Evolutionary conservation across 192 early-diverging fungal genomes (phyloP), one percentile per base, ranked within the genome.

Genomic region (Coemansia sp.): DNA sequence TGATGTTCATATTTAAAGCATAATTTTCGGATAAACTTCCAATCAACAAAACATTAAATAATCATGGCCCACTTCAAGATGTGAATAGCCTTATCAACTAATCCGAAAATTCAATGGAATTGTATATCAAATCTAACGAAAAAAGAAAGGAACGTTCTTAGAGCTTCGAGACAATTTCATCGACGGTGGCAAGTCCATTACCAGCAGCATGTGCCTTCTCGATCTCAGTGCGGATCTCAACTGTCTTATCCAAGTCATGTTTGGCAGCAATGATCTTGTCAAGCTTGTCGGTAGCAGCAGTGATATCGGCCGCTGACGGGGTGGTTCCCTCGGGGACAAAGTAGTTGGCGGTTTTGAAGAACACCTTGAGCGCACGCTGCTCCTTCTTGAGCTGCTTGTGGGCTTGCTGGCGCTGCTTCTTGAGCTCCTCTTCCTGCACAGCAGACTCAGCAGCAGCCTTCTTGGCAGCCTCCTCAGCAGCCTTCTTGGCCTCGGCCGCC

Each of bases 321-420:
- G 61, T 52, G 16, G 72, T 57, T 18, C 70, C 84, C 49, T 72
- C 83, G 31, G 79, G 82, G n/a, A 83, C 85, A 84, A 88, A 90
- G 85, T 90, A 93, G 87, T 90, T 88, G 82, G 90, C 82, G 31
- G 84, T 89, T 66, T 89, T 86, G 77, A 93, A 85, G 45, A 93
- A 74, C 13, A 86, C 72, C 84, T 90, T 90, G 76, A 99, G 85
- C 52, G 84, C 85, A 78, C 95, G 95, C 87, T 94, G 92, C 81
- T 96, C 91, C 86, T 93, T 94, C 78, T 91, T 90, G 72, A 95
- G 84, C 52, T 81, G 84, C 81, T 93, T 93, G 85, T 95, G 94
- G 64, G 87, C 72, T 49, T 90, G 84, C 76, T 99, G 94, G 72
- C 91, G 89, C 71, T 89, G 87, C 86, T 94, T 94, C 90, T 91